phyloP scores from a whole-genome alignment of 164 flowering plant species.

The Tinospora cordifolia region DNA sequence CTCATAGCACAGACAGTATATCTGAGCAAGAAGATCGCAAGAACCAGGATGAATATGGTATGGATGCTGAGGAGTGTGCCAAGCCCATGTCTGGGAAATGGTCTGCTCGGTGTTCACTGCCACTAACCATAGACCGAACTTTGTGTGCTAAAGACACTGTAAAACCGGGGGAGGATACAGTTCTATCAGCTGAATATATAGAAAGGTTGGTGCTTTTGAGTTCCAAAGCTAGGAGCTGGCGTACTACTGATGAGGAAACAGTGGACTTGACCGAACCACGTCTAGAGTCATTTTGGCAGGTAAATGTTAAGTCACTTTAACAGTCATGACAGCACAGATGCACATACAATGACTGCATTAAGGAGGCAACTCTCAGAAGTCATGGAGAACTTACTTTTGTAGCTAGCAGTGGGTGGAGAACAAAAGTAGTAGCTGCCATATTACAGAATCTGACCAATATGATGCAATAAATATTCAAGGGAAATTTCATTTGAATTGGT shows the following conservation, averaged over 20 bases:
- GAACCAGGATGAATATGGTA: constrained; percentile 11
- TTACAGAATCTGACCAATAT: not conserved
- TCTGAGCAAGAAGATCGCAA: constrained; percentile 13
- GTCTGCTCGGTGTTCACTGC: constrained; percentile 33
- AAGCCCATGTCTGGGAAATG: constrained; percentile 21
- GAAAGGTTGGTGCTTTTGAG: constrained; percentile 44
- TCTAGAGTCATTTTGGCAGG: constrained; percentile 65
- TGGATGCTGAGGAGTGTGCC: constrained; percentile 28
- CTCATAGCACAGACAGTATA: constrained; percentile 16
- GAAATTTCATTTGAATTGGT: not conserved
- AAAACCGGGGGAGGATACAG: constrained; percentile 20
- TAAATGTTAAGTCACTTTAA: constrained; percentile 31
- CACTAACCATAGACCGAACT: constrained; percentile 24
- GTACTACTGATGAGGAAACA: constrained; percentile 40
- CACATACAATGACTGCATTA: not conserved
- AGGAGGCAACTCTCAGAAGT: not conserved
- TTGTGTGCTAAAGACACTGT: constrained; percentile 12
- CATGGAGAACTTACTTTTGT: not conserved
- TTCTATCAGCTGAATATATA: constrained; percentile 35
- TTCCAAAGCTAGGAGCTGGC: constrained; percentile 43
- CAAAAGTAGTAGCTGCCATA: not conserved
- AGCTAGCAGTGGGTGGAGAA: not conserved
- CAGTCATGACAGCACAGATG: not conserved
- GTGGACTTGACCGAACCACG: constrained; percentile 88
- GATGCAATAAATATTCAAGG: not conserved